Percentiles rank a stretch among this genome's conserved stretches.
phyloP scores from a whole-genome alignment of 345 rosid genomes.

The Bretschneidera sinensis region DNA sequence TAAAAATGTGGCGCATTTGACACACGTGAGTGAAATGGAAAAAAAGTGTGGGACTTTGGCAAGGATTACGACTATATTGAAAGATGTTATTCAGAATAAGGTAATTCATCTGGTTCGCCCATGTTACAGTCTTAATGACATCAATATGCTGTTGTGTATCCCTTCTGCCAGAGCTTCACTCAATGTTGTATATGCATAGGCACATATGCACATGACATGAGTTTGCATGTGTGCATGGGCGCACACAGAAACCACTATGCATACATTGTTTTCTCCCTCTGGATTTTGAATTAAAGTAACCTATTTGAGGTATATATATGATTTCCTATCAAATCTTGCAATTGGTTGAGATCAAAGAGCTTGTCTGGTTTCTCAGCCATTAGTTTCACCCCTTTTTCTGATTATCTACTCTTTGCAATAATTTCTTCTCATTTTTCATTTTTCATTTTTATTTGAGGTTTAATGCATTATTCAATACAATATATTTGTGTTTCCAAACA shows the following conservation, averaged over 20 bases:
- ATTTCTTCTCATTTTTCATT: not conserved
- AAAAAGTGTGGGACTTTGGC: constrained; percentile 82
- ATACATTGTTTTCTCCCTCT: not conserved
- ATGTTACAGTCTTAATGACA: not conserved
- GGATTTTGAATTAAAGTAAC: not conserved
- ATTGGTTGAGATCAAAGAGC: no score
- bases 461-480: no score
- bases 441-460: no score
- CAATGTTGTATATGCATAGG: not conserved
- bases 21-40: constrained; percentile 94
- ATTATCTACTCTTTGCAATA: not conserved
- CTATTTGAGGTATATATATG: not conserved
- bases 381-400: not conserved
- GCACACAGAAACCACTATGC: not conserved
- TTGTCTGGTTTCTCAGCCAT: not conserved
- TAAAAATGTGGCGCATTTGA: constrained; percentile 92
- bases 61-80: constrained; percentile 85
- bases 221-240: not conserved
- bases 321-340: not conserved
- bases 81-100: constrained; percentile 98
- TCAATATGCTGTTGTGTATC: not conserved
- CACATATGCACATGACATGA: not conserved
- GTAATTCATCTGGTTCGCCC: constrained; percentile 28
- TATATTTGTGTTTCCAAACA: no score
- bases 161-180: not conserved